A percentile compares a stretch with the other conserved stretches of the same genome.
phyloP scores from a whole-genome alignment of 2,329 filamentous ascomycete species.

The Beauveria asiatica region DNA sequence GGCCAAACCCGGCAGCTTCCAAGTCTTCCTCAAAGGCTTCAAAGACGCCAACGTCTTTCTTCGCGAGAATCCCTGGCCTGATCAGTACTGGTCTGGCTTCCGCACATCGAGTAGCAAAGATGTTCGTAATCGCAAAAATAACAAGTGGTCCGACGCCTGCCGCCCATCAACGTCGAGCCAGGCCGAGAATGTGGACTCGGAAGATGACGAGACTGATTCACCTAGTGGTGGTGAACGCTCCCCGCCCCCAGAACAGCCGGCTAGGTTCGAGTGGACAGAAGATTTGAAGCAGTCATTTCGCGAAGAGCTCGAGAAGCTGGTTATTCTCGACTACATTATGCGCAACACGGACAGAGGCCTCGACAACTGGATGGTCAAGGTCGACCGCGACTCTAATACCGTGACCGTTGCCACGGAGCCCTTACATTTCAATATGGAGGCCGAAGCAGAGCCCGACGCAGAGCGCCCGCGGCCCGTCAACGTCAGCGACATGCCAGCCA shows the following conservation, averaged over 20 bases:
- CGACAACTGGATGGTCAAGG: constrained; percentile 99
- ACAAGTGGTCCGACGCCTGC: constrained; percentile 72
- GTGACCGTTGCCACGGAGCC: constrained; percentile 84
- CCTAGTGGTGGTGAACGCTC: constrained; percentile 27
- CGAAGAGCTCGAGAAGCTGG: constrained; percentile 92
- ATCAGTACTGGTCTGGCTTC: constrained; percentile 69
- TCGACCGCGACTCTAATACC: constrained; percentile 74
- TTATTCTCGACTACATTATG: constrained; percentile 98
- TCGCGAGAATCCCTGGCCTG: constrained; percentile 92
- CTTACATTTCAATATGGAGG: constrained; percentile 54
- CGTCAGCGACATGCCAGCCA: constrained; percentile 32
- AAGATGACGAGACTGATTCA: constrained; percentile 39
- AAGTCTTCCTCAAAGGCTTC: constrained; percentile 93
- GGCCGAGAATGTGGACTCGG: constrained; percentile 56
- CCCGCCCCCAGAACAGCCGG: constrained; percentile 44
- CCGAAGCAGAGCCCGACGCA: constrained; percentile 33
- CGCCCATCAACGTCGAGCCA: constrained; percentile 47
- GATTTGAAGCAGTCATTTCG: constrained; percentile 81
- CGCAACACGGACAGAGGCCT: constrained; percentile 92
- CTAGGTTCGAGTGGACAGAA: constrained; percentile 78
- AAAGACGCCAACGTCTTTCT: constrained; percentile 96
- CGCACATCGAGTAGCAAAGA: constrained; percentile 46
- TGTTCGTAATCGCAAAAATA: constrained; percentile 58
- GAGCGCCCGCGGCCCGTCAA: constrained; percentile 55
- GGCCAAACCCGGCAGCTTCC: constrained; percentile 88